A percentile compares a stretch with the other conserved stretches of the same genome.
phyloP scores from a whole-genome alignment of 768 basidiomycete species.

The Imleria badia region DNA sequence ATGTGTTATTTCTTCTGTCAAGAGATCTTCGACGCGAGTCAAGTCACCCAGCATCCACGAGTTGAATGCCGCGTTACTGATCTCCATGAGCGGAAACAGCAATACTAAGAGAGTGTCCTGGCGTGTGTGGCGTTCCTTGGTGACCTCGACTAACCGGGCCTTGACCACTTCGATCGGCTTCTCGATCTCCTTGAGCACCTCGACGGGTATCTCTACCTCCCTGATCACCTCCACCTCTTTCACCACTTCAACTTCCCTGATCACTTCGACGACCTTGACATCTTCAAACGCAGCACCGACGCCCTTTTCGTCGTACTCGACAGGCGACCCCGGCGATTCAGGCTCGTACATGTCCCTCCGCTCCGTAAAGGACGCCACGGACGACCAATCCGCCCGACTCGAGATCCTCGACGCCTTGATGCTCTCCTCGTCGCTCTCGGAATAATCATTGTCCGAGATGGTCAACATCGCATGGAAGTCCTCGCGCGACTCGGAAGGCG shows the following conservation, averaged over 20 bases:
- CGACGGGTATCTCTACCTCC: constrained; percentile 16
- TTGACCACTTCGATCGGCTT: constrained; percentile 24
- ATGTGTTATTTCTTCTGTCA: too few species aligned
- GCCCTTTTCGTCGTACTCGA: constrained; percentile 53
- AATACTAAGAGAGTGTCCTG: neutral
- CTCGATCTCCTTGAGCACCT: constrained; percentile 24
- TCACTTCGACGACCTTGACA: constrained; percentile 30
- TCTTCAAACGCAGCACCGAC: constrained; percentile 35
- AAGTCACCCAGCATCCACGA: too few species aligned
- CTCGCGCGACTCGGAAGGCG: constrained; percentile 65
- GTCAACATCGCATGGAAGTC: constrained; percentile 80
- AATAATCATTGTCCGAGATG: constrained; percentile 65
- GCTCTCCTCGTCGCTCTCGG: constrained; percentile 64
- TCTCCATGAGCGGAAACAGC: neutral
- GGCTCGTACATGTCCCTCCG: constrained; percentile 1
- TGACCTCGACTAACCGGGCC: too few species aligned
- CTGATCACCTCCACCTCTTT: constrained; percentile 32
- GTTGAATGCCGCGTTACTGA: neutral
- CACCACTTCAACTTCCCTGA: constrained; percentile 37
- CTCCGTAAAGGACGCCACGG: constrained; percentile 24
- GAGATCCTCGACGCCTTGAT: constrained; percentile 63
- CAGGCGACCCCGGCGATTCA: constrained; percentile 16
- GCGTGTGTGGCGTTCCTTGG: too few species aligned
- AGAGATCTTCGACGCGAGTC: too few species aligned
- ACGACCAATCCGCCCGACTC: constrained; percentile 29